Base-by-base conservation (phyloP, 2,329 filamentous ascomycete species). In the Colletotrichum endophyticum region DNA sequence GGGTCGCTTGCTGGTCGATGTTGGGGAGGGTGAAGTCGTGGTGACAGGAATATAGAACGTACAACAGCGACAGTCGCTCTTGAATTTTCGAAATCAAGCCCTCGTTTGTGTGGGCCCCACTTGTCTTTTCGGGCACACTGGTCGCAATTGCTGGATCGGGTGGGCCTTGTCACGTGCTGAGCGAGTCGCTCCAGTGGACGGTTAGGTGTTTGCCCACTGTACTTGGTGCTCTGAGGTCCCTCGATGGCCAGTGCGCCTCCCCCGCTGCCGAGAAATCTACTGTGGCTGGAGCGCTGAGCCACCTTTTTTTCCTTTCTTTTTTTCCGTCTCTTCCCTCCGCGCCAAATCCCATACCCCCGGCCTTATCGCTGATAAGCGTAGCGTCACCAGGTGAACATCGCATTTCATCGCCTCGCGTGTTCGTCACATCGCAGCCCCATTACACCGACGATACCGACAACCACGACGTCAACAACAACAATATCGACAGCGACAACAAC, bases 1-100 rank as follows among this genome's bases (percentile, higher is more conserved):
- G 83, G 82, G 82, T 84, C 74, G 74, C 64, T 74, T 74, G 74
- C 74, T 76, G 74, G 85, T 86, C 87, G 88, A 91, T 89, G 89
- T 89, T 89, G 85, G 85, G 84, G 84, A 81, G 81, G 83, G 83
- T 85, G 85, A 66, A 84, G 82, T 82, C 80, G 81, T 79, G 80
- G 80, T 79, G 80, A 83, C 83, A 81, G 82, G 56, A 84, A 85
- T 84, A 83, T 19, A 68, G 49, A 53, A 53, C 44, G 44, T 53
- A 53, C 44, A 53, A 53, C 44, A 13, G 44, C n/a, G 36, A 44
- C 36, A 44, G 44, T 53, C 44, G 49, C 34, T 25, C 39, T 53
- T 69, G 67, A 86, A 87, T 84, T 87, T 83, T 56, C 39, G 83
- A 84, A 82, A 83, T 85, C 44, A 53, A 53, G 44, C 44, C 44